Conservation (phyloP, 179 eudicot genomes). For the Vitellaria paradoxa region DNA sequence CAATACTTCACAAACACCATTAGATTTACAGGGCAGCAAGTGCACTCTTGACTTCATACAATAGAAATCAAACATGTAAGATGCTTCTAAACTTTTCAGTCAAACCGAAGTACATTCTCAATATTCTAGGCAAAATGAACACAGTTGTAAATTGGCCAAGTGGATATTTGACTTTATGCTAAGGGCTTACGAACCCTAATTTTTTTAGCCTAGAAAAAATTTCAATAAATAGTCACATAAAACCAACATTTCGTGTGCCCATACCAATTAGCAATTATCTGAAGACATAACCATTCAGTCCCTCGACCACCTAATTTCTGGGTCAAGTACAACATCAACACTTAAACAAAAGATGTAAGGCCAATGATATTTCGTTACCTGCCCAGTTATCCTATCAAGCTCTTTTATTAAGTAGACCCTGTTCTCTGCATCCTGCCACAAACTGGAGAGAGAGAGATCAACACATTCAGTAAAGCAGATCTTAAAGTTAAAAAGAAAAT, state of each 20-base stretch:
- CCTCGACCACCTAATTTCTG: neutral
- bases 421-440: slow-evolving; percentile 88
- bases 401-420: slow-evolving; percentile 64
- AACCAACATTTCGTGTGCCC: too few relatives aligned
- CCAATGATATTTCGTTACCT: slow-evolving; percentile 40
- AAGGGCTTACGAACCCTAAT: too few relatives aligned
- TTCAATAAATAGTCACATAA: too few relatives aligned
- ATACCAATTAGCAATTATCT: too few relatives aligned
- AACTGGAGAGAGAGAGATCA: slow-evolving; percentile 28
- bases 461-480: neutral
- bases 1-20: neutral
- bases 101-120: too few relatives aligned
- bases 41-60: neutral
- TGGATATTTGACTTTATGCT: too few relatives aligned
- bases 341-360: neutral
- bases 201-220: too few relatives aligned
- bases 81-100: neutral
- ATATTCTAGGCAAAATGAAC: too few relatives aligned
- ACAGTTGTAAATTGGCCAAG: too few relatives aligned
- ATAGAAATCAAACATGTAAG: neutral
- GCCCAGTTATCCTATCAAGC: slow-evolving; percentile 72
- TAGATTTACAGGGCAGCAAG: neutral
- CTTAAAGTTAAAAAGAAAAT: neutral
- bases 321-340: slow-evolving; percentile 4
- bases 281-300: too few relatives aligned